Evolutionary conservation across 352 stramenopile species (phyloP).

Genomic region (Phytopythium sindhum): DNA sequence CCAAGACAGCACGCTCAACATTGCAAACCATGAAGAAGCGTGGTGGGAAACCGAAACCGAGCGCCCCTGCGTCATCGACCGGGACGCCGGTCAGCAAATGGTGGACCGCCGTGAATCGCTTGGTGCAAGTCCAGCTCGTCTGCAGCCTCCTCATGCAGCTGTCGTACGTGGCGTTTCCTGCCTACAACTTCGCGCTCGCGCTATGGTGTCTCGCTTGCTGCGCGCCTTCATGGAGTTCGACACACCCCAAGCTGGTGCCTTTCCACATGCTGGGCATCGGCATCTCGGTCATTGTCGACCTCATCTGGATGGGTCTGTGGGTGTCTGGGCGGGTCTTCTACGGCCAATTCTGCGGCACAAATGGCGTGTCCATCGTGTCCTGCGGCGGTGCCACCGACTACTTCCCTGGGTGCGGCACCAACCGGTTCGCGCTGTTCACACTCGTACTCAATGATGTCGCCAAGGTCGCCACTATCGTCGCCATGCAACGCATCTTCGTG

Average conservation of each 20-base stretch:
- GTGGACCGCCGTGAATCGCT: constrained; percentile 36
- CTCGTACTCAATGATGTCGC: constrained; percentile 55
- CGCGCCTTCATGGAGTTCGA: constrained; percentile 43
- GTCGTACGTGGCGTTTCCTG: constrained; percentile 77
- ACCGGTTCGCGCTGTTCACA: constrained; percentile 64
- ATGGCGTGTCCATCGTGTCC: constrained; percentile 59
- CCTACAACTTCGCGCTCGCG: constrained; percentile 76
- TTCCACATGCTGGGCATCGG: constrained; percentile 50
- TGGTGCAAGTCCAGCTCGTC: constrained; percentile 46
- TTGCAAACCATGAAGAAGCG: not conserved
- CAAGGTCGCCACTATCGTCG: constrained; percentile 39
- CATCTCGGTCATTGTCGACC: constrained; percentile 59
- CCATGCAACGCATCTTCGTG: constrained; percentile 44
- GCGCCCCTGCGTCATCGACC: not conserved
- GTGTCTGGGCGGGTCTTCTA: constrained; percentile 71
- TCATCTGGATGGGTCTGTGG: constrained; percentile 79
- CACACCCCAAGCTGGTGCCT: constrained; percentile 40
- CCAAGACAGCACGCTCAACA: constrained; percentile 14
- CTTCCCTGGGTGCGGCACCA: constrained; percentile 66
- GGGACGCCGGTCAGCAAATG: constrained; percentile 23
- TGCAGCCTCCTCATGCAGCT: constrained; percentile 73
- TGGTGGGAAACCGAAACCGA: not conserved
- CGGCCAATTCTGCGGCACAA: constrained; percentile 62
- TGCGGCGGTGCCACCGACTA: constrained; percentile 56
- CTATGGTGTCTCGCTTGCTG: constrained; percentile 65